A percentile compares a stretch with the other conserved stretches of the same genome.
These are phyloP conservation scores for Tanozyma kutaoensis DNA, from an alignment of 805 yeast genomes.

Conservation along the genomic window DNA sequence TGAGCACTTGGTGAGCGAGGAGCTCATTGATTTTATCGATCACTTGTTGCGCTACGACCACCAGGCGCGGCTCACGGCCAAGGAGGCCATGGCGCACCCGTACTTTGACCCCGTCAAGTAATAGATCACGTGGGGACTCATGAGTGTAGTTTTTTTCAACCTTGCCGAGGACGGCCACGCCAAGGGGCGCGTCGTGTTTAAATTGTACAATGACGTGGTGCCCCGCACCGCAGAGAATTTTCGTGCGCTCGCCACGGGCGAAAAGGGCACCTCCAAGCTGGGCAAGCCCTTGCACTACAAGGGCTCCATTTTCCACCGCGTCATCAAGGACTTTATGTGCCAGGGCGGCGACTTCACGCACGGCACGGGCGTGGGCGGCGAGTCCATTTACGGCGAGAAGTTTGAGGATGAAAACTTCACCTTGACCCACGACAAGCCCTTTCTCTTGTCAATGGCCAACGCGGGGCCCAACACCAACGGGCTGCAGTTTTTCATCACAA, in stretches of 20 bases:
- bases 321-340: conserved; percentile 80
- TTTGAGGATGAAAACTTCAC: conserved; percentile 85
- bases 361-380: conserved; percentile 91
- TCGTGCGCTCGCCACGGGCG: conserved; percentile 82
- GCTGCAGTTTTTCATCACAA: background rate
- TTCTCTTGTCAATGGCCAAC: background rate
- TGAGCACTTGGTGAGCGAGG: conserved; percentile 36
- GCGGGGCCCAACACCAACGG: conserved; percentile 1
- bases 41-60: conserved; percentile 71
- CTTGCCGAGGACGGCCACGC: conserved; percentile 57
- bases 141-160: conserved; percentile 57
- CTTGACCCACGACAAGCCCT: conserved; percentile 3
- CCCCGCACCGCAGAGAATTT: conserved; percentile 89
- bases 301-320: conserved; percentile 86
- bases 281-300: conserved; percentile 67
- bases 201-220: conserved; percentile 57
- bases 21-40: conserved; percentile 58
- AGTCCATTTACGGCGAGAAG: conserved; percentile 68
- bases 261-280: conserved; percentile 42
- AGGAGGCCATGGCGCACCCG: conserved; percentile 73
- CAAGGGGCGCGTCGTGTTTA: conserved; percentile 69
- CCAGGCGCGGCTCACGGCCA: conserved; percentile 76
- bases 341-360: conserved; percentile 70
- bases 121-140: too few species aligned
- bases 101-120: too few species aligned